A percentile compares a stretch with the other conserved stretches of the same genome.
Evolutionary conservation across 208 protist species (phyloP).

Genomic region (Trypanosoma boissoni): DNA sequence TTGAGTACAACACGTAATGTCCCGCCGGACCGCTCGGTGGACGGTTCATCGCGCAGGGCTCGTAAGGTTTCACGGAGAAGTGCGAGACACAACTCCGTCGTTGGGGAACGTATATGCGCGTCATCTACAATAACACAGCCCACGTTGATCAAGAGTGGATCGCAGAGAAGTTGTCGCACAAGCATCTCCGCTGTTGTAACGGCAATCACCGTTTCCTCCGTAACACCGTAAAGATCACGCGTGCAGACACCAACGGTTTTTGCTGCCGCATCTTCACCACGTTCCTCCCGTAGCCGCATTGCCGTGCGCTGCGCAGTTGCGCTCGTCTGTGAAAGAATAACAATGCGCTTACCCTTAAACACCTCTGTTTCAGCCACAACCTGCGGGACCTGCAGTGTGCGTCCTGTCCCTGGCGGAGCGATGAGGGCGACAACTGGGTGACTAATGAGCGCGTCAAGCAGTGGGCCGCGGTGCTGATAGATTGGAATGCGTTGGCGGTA

Average conservation of each 20-base stretch:
- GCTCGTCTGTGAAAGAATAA: conserved; percentile 65
- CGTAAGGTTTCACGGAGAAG: conserved; percentile 50
- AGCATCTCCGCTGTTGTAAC: conserved; percentile 85
- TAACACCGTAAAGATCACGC: conserved; percentile 41
- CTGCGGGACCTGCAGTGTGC: conserved; percentile 74
- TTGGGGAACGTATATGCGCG: conserved; percentile 61
- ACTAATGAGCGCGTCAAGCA: conserved; percentile 69
- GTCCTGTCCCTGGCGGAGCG: conserved; percentile 48
- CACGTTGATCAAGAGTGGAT: conserved; percentile 69
- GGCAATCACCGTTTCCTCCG: conserved; percentile 50
- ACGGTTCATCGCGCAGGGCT: conserved; percentile 15
- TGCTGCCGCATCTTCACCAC: conserved; percentile 61
- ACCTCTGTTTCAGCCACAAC: conserved; percentile 84
- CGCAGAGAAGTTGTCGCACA: conserved; percentile 75
- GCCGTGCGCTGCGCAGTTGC: conserved; percentile 56
- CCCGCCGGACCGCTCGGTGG: conserved; percentile 6
- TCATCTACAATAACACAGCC: conserved; percentile 84
- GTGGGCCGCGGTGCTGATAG: conserved; percentile 65
- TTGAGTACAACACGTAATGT: conserved; percentile 66
- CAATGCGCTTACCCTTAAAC: conserved; percentile 68
- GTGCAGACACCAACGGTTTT: conserved; percentile 48
- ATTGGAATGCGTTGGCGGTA: conserved; percentile 77
- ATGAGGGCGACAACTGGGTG: conserved; percentile 61
- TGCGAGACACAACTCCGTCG: conserved; percentile 70
- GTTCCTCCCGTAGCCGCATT: conserved; percentile 76